Evolutionary conservation across 202 grass and related monocot genomes (phyloP).

Genomic region (Setaria viridis): DNA sequence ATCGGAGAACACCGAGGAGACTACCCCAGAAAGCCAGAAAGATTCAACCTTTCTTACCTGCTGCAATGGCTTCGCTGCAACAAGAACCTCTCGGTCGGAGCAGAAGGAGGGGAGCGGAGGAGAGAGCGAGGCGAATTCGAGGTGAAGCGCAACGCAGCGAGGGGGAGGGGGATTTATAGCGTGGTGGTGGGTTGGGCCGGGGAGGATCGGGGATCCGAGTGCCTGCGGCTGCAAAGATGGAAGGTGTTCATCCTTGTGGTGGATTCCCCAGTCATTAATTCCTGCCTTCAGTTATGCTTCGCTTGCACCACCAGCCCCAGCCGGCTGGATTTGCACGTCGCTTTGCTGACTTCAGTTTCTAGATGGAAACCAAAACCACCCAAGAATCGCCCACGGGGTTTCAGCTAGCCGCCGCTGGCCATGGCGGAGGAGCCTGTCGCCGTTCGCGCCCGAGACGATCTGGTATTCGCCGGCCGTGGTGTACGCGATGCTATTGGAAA

Average conservation of each 20-base stretch:
- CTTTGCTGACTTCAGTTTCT: conserved; percentile 13
- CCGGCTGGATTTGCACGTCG: neutral
- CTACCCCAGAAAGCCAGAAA: neutral
- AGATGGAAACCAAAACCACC: neutral
- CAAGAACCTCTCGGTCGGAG: neutral
- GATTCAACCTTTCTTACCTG: neutral
- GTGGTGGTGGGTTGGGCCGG: neutral
- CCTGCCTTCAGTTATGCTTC: neutral
- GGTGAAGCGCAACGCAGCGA: neutral
- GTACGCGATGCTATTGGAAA: neutral
- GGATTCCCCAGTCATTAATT: neutral
- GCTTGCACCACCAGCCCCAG: neutral
- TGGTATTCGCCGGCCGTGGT: neutral
- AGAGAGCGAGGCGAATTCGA: neutral
- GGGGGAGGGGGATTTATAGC: conserved; percentile 23
- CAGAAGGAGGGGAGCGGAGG: neutral
- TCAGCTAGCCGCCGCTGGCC: neutral
- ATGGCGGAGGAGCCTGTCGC: neutral
- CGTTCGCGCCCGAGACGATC: neutral
- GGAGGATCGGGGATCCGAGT: neutral
- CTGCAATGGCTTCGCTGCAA: neutral
- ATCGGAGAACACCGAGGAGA: neutral
- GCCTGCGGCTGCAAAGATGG: neutral
- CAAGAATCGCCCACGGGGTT: conserved; percentile 2
- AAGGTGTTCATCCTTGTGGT: neutral